Percentiles rank a stretch among this genome's conserved stretches.
These are phyloP conservation scores for Starmera quercuum DNA, from an alignment of 805 yeast species.

Conservation along the genomic window DNA sequence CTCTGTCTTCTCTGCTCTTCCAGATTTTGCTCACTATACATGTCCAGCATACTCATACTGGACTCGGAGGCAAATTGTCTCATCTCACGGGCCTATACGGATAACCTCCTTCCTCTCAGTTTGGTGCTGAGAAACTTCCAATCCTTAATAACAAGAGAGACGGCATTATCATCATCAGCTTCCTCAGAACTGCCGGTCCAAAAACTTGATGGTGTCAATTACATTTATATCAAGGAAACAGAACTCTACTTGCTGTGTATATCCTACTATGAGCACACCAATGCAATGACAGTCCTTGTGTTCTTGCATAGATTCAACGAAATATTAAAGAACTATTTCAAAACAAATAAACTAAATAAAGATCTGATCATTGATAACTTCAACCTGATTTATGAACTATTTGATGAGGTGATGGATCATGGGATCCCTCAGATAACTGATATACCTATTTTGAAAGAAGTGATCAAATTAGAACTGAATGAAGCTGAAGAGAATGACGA, in stretches of 20 bases:
- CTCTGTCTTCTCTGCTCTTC: background rate
- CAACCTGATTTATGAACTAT: constrained; percentile 67
- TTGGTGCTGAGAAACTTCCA: background rate
- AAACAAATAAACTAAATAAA: constrained; percentile 32
- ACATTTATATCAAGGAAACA: no score
- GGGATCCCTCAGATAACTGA: constrained; percentile 86
- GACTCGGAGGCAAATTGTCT: constrained; percentile 64
- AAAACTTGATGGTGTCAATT: constrained; percentile 39
- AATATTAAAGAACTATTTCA: constrained; percentile 38
- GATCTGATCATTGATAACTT: constrained; percentile 66
- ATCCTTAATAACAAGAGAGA: no score
- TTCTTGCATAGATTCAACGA: constrained; percentile 44
- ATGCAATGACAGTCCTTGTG: constrained; percentile 49
- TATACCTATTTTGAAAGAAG: constrained; percentile 68
- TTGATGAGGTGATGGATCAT: constrained; percentile 85
- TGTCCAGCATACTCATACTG: no score
- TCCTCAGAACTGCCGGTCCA: background rate
- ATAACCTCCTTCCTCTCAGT: constrained; percentile 45
- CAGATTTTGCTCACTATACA: no score
- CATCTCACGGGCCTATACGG: constrained; percentile 62
- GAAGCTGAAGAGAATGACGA: constrained; percentile 18
- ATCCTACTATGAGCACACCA: constrained; percentile 24
- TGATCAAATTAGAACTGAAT: constrained; percentile 52
- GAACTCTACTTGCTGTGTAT: no score
- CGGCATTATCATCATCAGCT: constrained; percentile 21